Conservation (phyloP, 202 grass and related monocot species). For the Digitaria exilis region DNA sequence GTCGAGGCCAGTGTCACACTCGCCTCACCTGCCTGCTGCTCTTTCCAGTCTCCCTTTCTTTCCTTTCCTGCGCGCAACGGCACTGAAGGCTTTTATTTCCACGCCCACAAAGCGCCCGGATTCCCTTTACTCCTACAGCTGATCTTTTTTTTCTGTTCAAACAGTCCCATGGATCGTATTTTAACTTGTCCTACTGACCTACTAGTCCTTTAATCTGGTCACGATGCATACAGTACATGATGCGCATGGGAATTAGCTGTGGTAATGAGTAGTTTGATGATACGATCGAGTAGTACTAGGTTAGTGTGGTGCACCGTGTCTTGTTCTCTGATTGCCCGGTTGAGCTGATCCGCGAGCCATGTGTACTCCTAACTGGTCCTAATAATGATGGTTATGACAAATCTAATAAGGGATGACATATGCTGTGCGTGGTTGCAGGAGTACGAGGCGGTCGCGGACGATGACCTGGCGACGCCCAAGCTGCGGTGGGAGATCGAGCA, state of each 20-base stretch:
- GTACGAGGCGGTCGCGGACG: constrained; percentile 61
- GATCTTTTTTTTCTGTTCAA: neutral
- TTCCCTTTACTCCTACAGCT: neutral
- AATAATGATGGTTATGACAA: neutral
- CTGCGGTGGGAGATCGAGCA: constrained; percentile 84
- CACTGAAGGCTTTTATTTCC: neutral
- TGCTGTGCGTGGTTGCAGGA: constrained; percentile 7
- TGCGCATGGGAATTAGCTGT: too few relatives aligned
- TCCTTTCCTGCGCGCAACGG: constrained; percentile 8
- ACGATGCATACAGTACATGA: neutral
- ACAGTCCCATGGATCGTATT: neutral
- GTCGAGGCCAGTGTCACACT: neutral
- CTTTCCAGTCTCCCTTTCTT: neutral
- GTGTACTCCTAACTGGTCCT: neutral
- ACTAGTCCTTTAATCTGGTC: neutral
- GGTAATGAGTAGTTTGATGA: neutral
- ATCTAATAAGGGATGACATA: neutral
- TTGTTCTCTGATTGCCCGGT: neutral
- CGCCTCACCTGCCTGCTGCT: neutral
- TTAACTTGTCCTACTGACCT: neutral
- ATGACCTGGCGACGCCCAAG: constrained; percentile 58
- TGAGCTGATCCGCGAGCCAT: neutral
- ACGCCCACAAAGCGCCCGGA: neutral
- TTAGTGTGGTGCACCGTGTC: too few relatives aligned
- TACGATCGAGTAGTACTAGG: neutral